Conservation (phyloP, 257 asterid genomes). For the Prunella vulgaris region DNA sequence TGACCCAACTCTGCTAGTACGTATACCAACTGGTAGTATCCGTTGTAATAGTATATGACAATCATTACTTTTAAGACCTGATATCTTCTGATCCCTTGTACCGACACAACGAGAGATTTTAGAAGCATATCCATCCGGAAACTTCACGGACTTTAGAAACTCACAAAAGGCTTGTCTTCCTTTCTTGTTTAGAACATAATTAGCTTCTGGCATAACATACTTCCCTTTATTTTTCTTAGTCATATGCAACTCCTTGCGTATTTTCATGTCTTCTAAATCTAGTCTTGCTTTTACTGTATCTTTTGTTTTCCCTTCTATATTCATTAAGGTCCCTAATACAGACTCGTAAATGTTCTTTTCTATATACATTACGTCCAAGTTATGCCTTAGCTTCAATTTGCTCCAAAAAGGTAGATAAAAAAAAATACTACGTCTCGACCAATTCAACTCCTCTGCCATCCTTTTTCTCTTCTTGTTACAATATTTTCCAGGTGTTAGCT, state of each 20-base stretch:
- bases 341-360: neutral
- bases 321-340: neutral
- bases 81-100: neutral
- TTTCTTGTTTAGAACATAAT: neutral
- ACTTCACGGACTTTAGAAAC: neutral
- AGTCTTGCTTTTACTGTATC: neutral
- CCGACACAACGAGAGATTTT: constrained; percentile 4
- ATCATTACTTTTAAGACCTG: constrained; percentile 12
- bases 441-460: neutral
- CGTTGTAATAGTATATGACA: constrained; percentile 6
- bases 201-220: neutral
- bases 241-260: neutral
- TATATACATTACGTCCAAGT: neutral
- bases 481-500: neutral
- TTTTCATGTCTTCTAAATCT: neutral
- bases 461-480: neutral
- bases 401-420: neutral
- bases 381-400: neutral
- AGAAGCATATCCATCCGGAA: constrained; percentile 5
- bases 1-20: neutral
- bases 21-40: neutral
- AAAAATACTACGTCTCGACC: neutral
- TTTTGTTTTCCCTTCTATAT: neutral
- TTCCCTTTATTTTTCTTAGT: neutral
- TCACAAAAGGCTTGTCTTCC: neutral